Evolutionary conservation across 75 land plant species (phyloP).

Genomic region (Sequoiadendron giganteum): DNA sequence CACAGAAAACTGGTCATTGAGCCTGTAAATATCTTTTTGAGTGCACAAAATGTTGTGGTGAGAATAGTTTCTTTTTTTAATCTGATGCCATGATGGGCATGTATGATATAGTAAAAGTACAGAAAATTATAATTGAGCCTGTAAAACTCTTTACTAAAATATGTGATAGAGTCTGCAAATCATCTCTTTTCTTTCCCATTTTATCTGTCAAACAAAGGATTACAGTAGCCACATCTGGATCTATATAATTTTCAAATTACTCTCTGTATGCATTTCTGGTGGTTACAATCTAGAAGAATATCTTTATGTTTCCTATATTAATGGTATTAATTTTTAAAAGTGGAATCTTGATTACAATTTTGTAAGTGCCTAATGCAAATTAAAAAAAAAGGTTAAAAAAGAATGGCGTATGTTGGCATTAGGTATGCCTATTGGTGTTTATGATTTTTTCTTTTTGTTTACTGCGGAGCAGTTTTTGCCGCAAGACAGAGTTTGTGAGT

Average conservation of each 20-base stretch:
- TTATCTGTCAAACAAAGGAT: neutral
- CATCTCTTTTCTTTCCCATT: neutral
- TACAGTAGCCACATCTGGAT: neutral
- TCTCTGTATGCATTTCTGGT: neutral
- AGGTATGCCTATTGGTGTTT: neutral
- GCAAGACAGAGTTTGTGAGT: constrained; percentile 95
- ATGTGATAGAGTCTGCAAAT: neutral
- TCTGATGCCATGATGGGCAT: too few relatives aligned
- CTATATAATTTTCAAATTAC: neutral
- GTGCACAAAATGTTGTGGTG: too few relatives aligned
- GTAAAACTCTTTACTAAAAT: too few relatives aligned
- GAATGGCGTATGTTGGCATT: too few relatives aligned
- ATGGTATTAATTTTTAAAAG: neutral
- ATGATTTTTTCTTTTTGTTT: neutral
- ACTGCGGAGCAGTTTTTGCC: constrained; percentile 72
- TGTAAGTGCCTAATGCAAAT: too few relatives aligned
- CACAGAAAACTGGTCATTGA: too few relatives aligned
- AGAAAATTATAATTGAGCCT: too few relatives aligned
- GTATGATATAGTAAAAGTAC: too few relatives aligned
- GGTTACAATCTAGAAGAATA: neutral
- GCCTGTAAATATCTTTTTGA: too few relatives aligned
- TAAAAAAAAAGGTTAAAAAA: too few relatives aligned
- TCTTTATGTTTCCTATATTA: too few relatives aligned
- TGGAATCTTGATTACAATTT: neutral
- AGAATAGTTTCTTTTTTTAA: too few relatives aligned